Evolutionary conservation across 2,329 filamentous ascomycete species (phyloP), one percentile per base, ranked within the genome.

Genomic region (Tolypocladium sp.): DNA sequence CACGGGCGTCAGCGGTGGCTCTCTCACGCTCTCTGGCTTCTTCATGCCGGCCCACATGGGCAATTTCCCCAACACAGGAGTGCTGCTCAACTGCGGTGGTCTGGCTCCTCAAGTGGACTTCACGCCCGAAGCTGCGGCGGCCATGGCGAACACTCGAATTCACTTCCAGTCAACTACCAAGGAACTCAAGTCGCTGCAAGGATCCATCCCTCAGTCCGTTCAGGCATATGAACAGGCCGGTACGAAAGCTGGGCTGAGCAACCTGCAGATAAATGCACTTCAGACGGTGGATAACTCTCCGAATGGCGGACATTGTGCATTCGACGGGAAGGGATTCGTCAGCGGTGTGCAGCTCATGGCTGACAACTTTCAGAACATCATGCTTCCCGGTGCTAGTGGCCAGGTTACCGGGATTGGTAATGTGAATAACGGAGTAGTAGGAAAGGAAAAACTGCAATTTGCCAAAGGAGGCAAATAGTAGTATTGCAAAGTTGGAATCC

Each of bases 261-360:
- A 73, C 0, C 68, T 66, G 37, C 72, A 81, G 63, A 73, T 84
- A 64, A 80, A 79, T 37, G 68, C 73, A 3, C 66, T 83, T 58
- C 81, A 84, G 72, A 85, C 82, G 1, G 80, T 82, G 1, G 79
- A 85, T 63, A 83, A 82, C 62, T 76, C 77, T 4, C 82, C 82
- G 2, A 70, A 74, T 27, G 82, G 81, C 42, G 82, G 82, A 0
- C 82, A 85, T 68, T 85, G 82, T 71, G 81, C 76, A 57, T 85
- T 85, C 60, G 82, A 85, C 66, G 79, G 72, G 15, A 62, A 78
- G 64, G 78, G 70, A 12, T 85, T 85, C 62, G 77, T 78, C 12
- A 76, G 73, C n/a, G 82, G 82, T 13, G 78, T 85, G 38, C 82
- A 85, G 71, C 72, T 82, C n/a, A 78, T 85, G 72, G 71, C 79